These are phyloP conservation scores for Rutstroemia sp. DNA, from an alignment of 2,329 filamentous ascomycete genomes.

Conservation along the genomic window DNA sequence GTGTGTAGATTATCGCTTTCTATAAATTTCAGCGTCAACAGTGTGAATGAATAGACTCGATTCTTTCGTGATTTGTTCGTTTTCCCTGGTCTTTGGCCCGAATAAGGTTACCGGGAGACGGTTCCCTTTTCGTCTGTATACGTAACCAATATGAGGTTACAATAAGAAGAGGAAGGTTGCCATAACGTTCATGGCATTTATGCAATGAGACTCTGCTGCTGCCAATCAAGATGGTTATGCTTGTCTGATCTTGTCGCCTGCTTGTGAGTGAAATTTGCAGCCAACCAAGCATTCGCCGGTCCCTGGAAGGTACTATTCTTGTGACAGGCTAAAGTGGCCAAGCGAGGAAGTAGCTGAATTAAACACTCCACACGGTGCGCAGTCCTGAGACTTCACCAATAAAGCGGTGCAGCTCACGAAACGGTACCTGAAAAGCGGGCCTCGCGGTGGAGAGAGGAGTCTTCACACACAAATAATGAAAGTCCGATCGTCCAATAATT, in stretches of 20 bases:
- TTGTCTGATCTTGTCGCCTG: background rate
- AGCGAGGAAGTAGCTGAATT: constrained; percentile 1
- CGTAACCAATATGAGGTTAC: too few species aligned
- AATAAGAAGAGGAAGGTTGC: too few species aligned
- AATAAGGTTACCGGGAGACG: too few species aligned
- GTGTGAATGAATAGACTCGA: too few species aligned
- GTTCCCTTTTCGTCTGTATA: too few species aligned
- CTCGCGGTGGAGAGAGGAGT: background rate
- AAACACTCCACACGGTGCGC: background rate
- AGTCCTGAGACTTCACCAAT: background rate
- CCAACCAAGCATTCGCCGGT: background rate
- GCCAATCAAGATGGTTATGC: background rate
- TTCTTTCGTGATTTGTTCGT: too few species aligned
- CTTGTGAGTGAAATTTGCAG: background rate
- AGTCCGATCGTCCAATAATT: background rate
- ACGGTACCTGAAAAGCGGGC: constrained; percentile 1
- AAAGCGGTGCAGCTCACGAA: background rate
- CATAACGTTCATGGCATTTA: too few species aligned
- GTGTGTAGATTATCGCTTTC: too few species aligned
- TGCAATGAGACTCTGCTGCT: too few species aligned
- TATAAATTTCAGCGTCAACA: too few species aligned
- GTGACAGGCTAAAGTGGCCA: background rate
- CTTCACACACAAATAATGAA: background rate
- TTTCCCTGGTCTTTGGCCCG: too few species aligned
- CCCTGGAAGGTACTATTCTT: background rate